phyloP scores from a whole-genome alignment of 768 basidiomycete species.

The Gloeostereum incarnatum region DNA sequence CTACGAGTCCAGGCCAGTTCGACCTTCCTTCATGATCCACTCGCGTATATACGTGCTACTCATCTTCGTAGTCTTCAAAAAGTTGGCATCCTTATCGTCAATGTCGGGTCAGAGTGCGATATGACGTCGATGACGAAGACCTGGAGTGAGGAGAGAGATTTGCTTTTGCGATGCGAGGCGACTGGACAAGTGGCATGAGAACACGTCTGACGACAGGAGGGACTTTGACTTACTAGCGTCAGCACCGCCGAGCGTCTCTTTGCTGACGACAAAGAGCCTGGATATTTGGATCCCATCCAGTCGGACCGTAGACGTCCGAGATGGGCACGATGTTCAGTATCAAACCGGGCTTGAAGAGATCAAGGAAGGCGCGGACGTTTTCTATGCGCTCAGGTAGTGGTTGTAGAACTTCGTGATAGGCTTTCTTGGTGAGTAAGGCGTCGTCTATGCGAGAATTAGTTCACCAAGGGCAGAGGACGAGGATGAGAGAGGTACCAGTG shows the following conservation, averaged over 20 bases:
- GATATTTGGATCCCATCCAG: constrained; percentile 78
- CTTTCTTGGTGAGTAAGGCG: constrained; percentile 59
- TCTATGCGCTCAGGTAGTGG: constrained; percentile 44
- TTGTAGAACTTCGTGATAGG: constrained; percentile 60
- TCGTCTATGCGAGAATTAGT: constrained; percentile 40
- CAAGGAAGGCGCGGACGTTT: constrained; percentile 59
- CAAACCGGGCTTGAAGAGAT: constrained; percentile 58
- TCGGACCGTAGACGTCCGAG: constrained; percentile 86
- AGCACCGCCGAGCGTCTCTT: constrained; percentile 78
- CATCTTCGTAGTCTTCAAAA: constrained; percentile 77
- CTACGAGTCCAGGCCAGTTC: neutral
- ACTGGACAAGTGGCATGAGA: constrained; percentile 32
- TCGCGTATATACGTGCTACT: constrained; percentile 89
- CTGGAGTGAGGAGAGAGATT: constrained; percentile 48
- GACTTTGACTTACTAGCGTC: constrained; percentile 47
- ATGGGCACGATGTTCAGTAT: constrained; percentile 65
- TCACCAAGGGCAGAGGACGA: constrained; percentile 8
- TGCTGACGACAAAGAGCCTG: constrained; percentile 88
- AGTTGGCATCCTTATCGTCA: constrained; percentile 56
- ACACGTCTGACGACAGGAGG: neutral
- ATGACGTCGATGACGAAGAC: constrained; percentile 88
- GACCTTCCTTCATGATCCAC: constrained; percentile 53
- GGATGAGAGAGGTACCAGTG: constrained; percentile 40
- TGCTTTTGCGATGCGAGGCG: constrained; percentile 45
- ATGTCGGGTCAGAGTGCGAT: constrained; percentile 52